A percentile compares a stretch with the other conserved stretches of the same genome.
Evolutionary conservation across 2,329 filamentous ascomycete species (phyloP).

Genomic region (Byssothecium circinans): DNA sequence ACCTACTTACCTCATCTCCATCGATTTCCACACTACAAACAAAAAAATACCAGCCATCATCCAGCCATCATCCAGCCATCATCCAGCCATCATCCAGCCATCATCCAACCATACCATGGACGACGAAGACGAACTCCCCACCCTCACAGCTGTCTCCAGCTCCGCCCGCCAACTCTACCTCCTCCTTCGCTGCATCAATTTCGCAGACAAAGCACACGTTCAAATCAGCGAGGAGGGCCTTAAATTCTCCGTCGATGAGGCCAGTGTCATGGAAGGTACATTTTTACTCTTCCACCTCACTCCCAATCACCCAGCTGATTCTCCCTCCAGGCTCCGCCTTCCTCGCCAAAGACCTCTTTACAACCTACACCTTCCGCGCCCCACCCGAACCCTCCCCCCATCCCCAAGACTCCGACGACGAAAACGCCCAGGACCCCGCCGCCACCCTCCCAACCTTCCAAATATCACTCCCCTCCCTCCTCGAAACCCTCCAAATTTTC

Average conservation of each 20-base stretch:
- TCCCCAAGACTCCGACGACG: constrained; percentile 21
- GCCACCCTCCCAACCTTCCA: constrained; percentile 70
- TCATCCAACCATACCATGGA: constrained; percentile 36
- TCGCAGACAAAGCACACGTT: constrained; percentile 62
- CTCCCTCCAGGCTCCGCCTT: constrained; percentile 67
- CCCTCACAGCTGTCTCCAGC: constrained; percentile 76
- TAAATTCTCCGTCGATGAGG: constrained; percentile 84
- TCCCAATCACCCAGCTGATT: constrained; percentile 11
- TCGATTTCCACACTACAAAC: constrained; percentile 1
- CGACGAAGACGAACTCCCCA: constrained; percentile 47
- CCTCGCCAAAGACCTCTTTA: constrained; percentile 86
- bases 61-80: constrained; percentile 1
- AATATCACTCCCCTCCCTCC: constrained; percentile 80
- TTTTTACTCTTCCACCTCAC: background rate
- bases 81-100: background rate
- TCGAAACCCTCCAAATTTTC: constrained; percentile 96
- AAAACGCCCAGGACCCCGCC: constrained; percentile 43
- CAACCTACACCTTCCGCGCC: constrained; percentile 73
- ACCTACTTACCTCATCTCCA: constrained; percentile 4
- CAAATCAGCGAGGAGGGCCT: constrained; percentile 85
- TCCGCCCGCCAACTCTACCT: constrained; percentile 75
- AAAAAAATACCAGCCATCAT: background rate
- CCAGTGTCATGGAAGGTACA: constrained; percentile 85
- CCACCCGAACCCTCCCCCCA: constrained; percentile 45
- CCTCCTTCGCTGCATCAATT: constrained; percentile 64